phyloP scores from a whole-genome alignment of 1,284 basidiomycete species.

The Cutaneotrichosporon cavernicola region DNA sequence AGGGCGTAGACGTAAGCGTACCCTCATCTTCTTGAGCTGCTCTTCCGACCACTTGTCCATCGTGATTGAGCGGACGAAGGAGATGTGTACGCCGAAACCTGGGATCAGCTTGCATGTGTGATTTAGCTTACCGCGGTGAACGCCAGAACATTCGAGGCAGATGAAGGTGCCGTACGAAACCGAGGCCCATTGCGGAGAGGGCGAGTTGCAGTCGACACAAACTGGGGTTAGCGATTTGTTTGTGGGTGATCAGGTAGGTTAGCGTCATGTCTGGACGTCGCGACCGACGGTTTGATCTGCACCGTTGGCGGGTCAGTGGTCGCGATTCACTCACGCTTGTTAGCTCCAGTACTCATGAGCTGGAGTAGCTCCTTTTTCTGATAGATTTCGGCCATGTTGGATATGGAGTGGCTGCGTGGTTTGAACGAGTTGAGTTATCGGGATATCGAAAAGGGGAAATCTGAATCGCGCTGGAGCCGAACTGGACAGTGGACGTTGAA shows the following conservation, averaged over 20 bases:
- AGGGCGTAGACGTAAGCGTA: conserved; percentile 36
- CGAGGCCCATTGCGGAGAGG: conserved; percentile 89
- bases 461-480: neutral
- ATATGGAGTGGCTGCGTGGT: neutral
- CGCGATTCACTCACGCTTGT: conserved; percentile 58
- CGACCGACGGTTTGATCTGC: neutral
- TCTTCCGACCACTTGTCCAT: conserved; percentile 96
- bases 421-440: neutral
- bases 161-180: conserved; percentile 68
- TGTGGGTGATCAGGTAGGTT: no score
- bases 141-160: conserved; percentile 85
- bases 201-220: conserved; percentile 78
- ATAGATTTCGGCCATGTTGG: conserved; percentile 59
- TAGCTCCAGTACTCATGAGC: conserved; percentile 69
- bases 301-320: neutral
- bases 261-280: no score
- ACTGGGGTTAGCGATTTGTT: conserved; percentile 35
- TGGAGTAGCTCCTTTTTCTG: conserved; percentile 64
- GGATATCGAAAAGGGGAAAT: neutral
- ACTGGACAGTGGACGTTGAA: no score
- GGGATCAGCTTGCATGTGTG: conserved; percentile 1
- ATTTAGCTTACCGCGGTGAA: conserved; percentile 67
- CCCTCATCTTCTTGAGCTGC: conserved; percentile 86
- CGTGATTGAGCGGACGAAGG: conserved; percentile 86
- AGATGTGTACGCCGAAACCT: conserved; percentile 55